phyloP scores from a whole-genome alignment of 306 rosid species.

The Chamaecrista fasciculata region DNA sequence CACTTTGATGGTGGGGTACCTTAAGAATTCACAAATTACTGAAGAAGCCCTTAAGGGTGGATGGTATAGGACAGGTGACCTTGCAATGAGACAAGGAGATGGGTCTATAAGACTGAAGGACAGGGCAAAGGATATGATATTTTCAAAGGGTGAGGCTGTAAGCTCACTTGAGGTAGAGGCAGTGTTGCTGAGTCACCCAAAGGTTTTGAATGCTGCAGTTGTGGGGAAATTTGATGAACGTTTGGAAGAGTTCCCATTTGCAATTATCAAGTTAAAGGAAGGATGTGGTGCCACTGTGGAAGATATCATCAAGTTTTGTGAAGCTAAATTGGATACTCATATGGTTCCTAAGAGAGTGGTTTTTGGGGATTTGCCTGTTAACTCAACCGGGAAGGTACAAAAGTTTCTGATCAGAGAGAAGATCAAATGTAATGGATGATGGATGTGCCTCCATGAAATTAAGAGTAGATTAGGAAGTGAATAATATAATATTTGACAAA shows the following conservation, averaged over 20 bases:
- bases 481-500: too few species aligned
- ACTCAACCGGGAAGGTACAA: slow-evolving; percentile 82
- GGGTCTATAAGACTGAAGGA: slow-evolving; percentile 73
- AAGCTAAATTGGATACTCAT: slow-evolving; percentile 40
- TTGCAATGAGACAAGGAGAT: slow-evolving; percentile 47
- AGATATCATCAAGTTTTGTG: slow-evolving; percentile 62
- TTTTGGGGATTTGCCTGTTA: slow-evolving; percentile 74
- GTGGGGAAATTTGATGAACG: slow-evolving; percentile 47
- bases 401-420: slow-evolving; percentile 61
- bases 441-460: not conserved
- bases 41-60: slow-evolving; percentile 56
- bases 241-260: slow-evolving; percentile 43
- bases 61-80: slow-evolving; percentile 81
- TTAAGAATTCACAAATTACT: slow-evolving; percentile 43
- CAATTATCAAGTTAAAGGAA: slow-evolving; percentile 60
- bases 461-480: not conserved
- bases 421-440: slow-evolving; percentile 28
- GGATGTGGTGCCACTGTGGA: slow-evolving; percentile 37
- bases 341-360: slow-evolving; percentile 70
- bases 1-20: slow-evolving; percentile 65
- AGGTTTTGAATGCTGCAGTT: slow-evolving; percentile 69
- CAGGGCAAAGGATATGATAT: slow-evolving; percentile 56
- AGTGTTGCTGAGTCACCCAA: slow-evolving; percentile 66
- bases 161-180: slow-evolving; percentile 77
- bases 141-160: slow-evolving; percentile 37